Evolutionary conservation across 192 early-diverging fungal genomes (phyloP).

Genomic region (Blastocladiella britannica): DNA sequence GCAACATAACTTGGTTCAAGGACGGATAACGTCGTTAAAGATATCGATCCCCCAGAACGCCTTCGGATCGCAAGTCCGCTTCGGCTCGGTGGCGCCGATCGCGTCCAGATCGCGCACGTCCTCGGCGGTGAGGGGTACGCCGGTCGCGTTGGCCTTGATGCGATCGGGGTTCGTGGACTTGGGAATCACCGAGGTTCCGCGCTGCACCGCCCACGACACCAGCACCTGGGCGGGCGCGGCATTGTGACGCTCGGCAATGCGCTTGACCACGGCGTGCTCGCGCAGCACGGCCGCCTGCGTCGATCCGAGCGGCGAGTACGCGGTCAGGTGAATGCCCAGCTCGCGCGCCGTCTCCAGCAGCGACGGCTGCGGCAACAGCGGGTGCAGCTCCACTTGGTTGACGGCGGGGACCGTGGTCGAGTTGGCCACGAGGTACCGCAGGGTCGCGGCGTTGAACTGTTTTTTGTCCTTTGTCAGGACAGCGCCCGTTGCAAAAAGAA

Average conservation of each 20-base stretch:
- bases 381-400: slow-evolving; percentile 75
- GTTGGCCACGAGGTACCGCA: slow-evolving; percentile 40
- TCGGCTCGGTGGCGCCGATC: slow-evolving; percentile 13
- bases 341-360: slow-evolving; percentile 40
- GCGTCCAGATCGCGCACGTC: slow-evolving; percentile 16
- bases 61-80: slow-evolving; percentile 21
- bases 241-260: slow-evolving; percentile 45
- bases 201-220: slow-evolving; percentile 49
- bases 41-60: slow-evolving; percentile 10
- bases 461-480: too few relatives aligned
- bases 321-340: slow-evolving; percentile 52
- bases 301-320: slow-evolving; percentile 63
- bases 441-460: slow-evolving; percentile 32
- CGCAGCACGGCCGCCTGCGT: slow-evolving; percentile 6
- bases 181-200: slow-evolving; percentile 58
- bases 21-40: too few relatives aligned
- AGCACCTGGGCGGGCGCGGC: slow-evolving; percentile 49
- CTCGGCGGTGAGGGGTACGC: slow-evolving; percentile 21
- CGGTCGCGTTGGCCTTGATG: slow-evolving; percentile 35
- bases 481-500: neutral
- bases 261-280: slow-evolving; percentile 24
- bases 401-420: slow-evolving; percentile 55
- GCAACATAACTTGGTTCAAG: too few relatives aligned
- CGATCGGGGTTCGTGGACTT: slow-evolving; percentile 47
- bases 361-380: slow-evolving; percentile 29